phyloP scores from a whole-genome alignment of 2,329 filamentous ascomycete genomes.

The Dactylellina sp. region DNA sequence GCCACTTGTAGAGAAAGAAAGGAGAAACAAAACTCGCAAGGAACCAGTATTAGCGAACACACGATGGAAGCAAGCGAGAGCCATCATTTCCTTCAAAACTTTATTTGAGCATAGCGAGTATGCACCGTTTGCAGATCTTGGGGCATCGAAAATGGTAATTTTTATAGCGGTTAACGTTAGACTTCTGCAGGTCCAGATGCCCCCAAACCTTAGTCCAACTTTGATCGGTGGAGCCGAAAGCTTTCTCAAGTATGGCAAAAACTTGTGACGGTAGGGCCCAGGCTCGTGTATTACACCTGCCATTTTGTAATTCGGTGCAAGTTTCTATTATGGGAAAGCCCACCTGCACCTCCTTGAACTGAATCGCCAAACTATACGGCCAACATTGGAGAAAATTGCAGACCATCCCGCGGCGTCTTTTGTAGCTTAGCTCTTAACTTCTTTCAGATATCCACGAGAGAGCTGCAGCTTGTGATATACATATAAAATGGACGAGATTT shows the following conservation, averaged over 20 bases:
- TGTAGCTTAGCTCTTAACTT: slow-evolving; percentile 8
- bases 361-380: background rate
- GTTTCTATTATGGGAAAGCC: no score
- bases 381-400: slow-evolving; percentile 21
- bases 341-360: no score
- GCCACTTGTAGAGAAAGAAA: slow-evolving; percentile 4
- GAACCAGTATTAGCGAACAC: background rate
- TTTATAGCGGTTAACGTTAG: slow-evolving; percentile 9
- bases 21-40: background rate
- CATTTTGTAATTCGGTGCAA: background rate
- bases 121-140: slow-evolving; percentile 35
- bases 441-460: background rate
- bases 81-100: slow-evolving; percentile 8
- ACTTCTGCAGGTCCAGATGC: slow-evolving; percentile 13
- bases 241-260: background rate
- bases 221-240: slow-evolving; percentile 12
- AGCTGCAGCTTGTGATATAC: background rate
- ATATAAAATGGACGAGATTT: slow-evolving; percentile 34
- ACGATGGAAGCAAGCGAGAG: slow-evolving; percentile 21
- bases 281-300: background rate
- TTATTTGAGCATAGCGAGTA: slow-evolving; percentile 2
- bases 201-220: slow-evolving; percentile 14
- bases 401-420: slow-evolving; percentile 17
- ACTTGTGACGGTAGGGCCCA: background rate
- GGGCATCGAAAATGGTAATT: slow-evolving; percentile 37